A percentile compares a stretch with the other conserved stretches of the same genome.
Evolutionary conservation across 2,329 filamentous ascomycete genomes (phyloP).

Genomic region (Exophiala viscosa): DNA sequence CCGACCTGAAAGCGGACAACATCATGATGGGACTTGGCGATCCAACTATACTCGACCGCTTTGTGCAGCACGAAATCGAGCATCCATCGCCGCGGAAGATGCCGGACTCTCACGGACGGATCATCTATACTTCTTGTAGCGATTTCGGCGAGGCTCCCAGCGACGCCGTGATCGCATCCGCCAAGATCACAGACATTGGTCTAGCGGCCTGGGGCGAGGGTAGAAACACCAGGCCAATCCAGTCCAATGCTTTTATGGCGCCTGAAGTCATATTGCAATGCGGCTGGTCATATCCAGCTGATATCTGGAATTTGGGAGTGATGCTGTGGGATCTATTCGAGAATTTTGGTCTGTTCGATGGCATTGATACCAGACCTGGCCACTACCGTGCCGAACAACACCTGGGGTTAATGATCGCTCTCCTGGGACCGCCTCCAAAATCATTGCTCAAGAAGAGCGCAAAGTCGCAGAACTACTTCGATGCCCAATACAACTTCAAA

Average conservation of each 20-base stretch:
- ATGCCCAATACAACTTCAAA: slow-evolving; percentile 23
- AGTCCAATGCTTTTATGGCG: slow-evolving; percentile 43
- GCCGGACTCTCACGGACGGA: slow-evolving; percentile 31
- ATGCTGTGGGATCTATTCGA: slow-evolving; percentile 40
- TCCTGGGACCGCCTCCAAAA: slow-evolving; percentile 39
- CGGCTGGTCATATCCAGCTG: slow-evolving; percentile 37
- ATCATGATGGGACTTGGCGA: slow-evolving; percentile 38
- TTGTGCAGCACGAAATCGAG: slow-evolving; percentile 34
- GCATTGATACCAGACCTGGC: slow-evolving; percentile 35
- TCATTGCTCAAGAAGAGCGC: slow-evolving; percentile 34
- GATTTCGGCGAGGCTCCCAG: slow-evolving; percentile 31
- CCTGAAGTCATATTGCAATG: slow-evolving; percentile 41
- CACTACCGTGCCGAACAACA: slow-evolving; percentile 38
- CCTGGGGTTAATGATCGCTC: slow-evolving; percentile 43
- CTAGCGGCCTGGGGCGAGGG: slow-evolving; percentile 35
- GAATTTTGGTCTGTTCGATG: slow-evolving; percentile 37
- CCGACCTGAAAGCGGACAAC: slow-evolving; percentile 46
- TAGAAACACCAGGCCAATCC: slow-evolving; percentile 45
- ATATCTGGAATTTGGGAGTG: slow-evolving; percentile 43
- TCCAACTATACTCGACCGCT: slow-evolving; percentile 32
- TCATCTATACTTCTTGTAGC: slow-evolving; percentile 35
- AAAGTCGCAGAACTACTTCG: slow-evolving; percentile 33
- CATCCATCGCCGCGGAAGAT: slow-evolving; percentile 35
- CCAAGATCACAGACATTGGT: slow-evolving; percentile 39
- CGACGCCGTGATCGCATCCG: slow-evolving; percentile 26